A percentile compares a stretch with the other conserved stretches of the same genome.
Evolutionary conservation across 1,139 yeast genomes (phyloP).

Genomic region (Diutina rugosa): DNA sequence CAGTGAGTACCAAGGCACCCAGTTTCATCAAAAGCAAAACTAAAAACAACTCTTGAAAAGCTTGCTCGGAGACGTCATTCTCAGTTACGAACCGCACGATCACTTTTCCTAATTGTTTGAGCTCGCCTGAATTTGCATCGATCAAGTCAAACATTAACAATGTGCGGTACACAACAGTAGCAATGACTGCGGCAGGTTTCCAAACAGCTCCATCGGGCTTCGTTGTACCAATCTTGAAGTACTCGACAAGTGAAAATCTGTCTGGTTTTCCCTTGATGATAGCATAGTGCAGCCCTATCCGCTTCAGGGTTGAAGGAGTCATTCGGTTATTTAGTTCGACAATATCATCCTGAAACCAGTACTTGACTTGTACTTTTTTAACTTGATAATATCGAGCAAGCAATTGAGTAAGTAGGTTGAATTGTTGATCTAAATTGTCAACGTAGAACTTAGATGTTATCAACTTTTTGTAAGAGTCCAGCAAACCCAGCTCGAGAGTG

Average conservation of each 20-base stretch:
- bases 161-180: constrained; percentile 48
- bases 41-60: constrained; percentile 25
- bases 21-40: constrained; percentile 30
- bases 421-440: constrained; percentile 42
- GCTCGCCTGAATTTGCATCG: constrained; percentile 23
- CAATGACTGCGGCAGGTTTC: constrained; percentile 32
- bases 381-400: constrained; percentile 80
- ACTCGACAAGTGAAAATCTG: constrained; percentile 14
- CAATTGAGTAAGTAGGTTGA: constrained; percentile 58
- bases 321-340: constrained; percentile 39
- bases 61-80: constrained; percentile 10
- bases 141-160: constrained; percentile 46
- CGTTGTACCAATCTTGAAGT: background rate
- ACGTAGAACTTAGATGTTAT: constrained; percentile 33
- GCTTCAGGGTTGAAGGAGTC: constrained; percentile 27
- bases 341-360: constrained; percentile 44
- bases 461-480: constrained; percentile 44
- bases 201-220: background rate
- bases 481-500: constrained; percentile 56
- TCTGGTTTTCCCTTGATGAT: constrained; percentile 8
- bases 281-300: constrained; percentile 4
- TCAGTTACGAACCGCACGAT: constrained; percentile 13
- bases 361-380: constrained; percentile 45
- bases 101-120: constrained; percentile 46
- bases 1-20: constrained; percentile 15